Percentiles rank a stretch among this genome's conserved stretches.
These are phyloP conservation scores for Excoecaria agallocha DNA, from an alignment of 345 rosid species.

Conservation along the genomic window DNA sequence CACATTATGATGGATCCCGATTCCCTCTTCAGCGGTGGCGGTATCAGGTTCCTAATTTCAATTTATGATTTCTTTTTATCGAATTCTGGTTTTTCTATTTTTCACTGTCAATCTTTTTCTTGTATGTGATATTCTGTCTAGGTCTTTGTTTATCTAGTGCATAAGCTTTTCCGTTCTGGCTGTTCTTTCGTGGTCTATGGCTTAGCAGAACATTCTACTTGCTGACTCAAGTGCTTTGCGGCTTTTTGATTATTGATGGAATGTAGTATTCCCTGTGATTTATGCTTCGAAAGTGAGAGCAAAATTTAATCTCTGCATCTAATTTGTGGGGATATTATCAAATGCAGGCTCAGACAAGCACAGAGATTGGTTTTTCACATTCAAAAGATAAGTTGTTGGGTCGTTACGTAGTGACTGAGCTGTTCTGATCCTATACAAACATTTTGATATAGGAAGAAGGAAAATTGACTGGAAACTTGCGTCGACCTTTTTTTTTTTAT, in stretches of 20 bases:
- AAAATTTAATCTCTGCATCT: not conserved
- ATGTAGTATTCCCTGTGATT: not conserved
- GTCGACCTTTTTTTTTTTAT: too few relatives aligned
- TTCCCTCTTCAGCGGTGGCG: slow-evolving; percentile 49
- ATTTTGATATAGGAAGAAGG: not conserved
- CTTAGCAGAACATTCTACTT: not conserved
- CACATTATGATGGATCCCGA: slow-evolving; percentile 34
- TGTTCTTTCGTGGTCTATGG: not conserved
- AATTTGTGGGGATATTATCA: not conserved
- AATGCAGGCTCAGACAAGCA: not conserved
- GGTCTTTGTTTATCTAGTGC: not conserved
- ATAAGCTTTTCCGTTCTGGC: not conserved
- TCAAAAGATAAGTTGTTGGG: not conserved
- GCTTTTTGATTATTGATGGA: not conserved
- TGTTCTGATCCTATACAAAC: not conserved
- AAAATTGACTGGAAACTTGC: not conserved
- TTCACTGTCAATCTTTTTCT: not conserved
- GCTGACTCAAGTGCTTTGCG: not conserved
- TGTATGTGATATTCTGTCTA: too few relatives aligned
- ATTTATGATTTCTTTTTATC: not conserved
- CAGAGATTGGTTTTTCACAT: not conserved
- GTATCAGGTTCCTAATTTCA: slow-evolving; percentile 36
- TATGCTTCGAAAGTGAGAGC: not conserved
- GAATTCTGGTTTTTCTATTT: not conserved
- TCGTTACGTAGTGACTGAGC: not conserved